Base-by-base conservation (phyloP, 1,139 yeast genomes). In the Yamadazyma kanchanaburiensis region DNA sequence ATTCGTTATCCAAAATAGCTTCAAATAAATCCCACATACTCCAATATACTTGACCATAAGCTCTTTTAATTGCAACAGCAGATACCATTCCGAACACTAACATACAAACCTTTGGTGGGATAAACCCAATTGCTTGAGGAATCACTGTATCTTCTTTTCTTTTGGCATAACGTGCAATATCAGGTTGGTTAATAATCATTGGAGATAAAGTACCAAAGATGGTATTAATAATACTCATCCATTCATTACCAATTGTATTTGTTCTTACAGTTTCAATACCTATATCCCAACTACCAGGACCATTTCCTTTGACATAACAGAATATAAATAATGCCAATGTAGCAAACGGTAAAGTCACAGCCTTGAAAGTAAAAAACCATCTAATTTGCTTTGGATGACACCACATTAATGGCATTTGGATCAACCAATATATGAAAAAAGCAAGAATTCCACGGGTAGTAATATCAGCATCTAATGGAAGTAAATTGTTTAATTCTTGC, bases 101-200 rank as follows among this genome's bases (percentile, higher is more conserved):
- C 4, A 42, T 35, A 21, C 38, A 19, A 15, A 40, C 31, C 21
- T 42, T 42, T 6, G 45, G 25, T 11, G 46, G 46, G 29, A 42
- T 37, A 20, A 40, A 42, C 6, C 46, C 46, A 21, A 32, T 6
- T 4, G 42, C 46, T 22, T 42, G 46, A 4, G 44, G 44, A 16
- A 34, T 26, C 8, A 42, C 40, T 6, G 38, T 33, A 28, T 42
- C 46, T 13, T 28, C 22, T 25, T 40, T 42, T 13, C 34, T 34
- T 18, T 31, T 42, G 12, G 46, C 46, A 29, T 42, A 42, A 24
- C 46, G 35, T 6, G 45, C 34, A 26, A 40, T 32, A 29, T 42
- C 46, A 2, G 45, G 45, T 21, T 42, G 46, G 20, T 42, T 42
- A 15, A 42, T 42, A 15, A 42, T 42, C 46, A 42, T 42, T 8